These are phyloP conservation scores for Emmonsiellopsis sp. DNA, from an alignment of 2,329 filamentous ascomycete species.

Conservation along the genomic window DNA sequence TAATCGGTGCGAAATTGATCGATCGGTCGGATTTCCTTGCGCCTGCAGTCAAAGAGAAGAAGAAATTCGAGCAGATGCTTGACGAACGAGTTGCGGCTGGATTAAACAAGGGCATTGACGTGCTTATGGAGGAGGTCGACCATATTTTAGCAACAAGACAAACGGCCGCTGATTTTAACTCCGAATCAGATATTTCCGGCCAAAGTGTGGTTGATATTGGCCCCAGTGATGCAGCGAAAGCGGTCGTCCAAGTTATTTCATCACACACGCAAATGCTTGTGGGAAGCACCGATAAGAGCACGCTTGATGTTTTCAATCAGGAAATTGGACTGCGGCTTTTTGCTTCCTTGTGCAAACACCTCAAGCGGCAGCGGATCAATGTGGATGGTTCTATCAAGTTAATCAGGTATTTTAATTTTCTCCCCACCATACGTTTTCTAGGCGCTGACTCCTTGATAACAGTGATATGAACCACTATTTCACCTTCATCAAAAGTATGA, in stretches of 20 bases:
- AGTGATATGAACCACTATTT: slow-evolving; percentile 95
- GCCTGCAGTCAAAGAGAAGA: slow-evolving; percentile 87
- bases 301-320: slow-evolving; percentile 96
- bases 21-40: slow-evolving; percentile 94
- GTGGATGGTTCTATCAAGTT: slow-evolving; percentile 83
- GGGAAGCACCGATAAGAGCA: slow-evolving; percentile 93
- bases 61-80: slow-evolving; percentile 97
- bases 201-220: slow-evolving; percentile 40
- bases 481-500: slow-evolving; percentile 69
- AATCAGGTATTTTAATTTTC: slow-evolving; percentile 50
- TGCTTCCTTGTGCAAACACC: slow-evolving; percentile 85
- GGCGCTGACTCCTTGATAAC: not conserved
- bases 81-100: slow-evolving; percentile 94
- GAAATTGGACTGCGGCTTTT: slow-evolving; percentile 93
- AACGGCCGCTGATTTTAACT: slow-evolving; percentile 82
- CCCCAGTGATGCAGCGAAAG: slow-evolving; percentile 67
- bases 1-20: slow-evolving; percentile 70
- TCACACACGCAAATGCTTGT: slow-evolving; percentile 88
- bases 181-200: slow-evolving; percentile 36
- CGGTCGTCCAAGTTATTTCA: slow-evolving; percentile 75
- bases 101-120: slow-evolving; percentile 94
- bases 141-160: slow-evolving; percentile 88
- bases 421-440: not conserved
- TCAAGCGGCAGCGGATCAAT: slow-evolving; percentile 90
- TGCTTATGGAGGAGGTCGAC: slow-evolving; percentile 96